phyloP scores from a whole-genome alignment of 2,329 filamentous ascomycete species.

The Ceratocystis papillata region DNA sequence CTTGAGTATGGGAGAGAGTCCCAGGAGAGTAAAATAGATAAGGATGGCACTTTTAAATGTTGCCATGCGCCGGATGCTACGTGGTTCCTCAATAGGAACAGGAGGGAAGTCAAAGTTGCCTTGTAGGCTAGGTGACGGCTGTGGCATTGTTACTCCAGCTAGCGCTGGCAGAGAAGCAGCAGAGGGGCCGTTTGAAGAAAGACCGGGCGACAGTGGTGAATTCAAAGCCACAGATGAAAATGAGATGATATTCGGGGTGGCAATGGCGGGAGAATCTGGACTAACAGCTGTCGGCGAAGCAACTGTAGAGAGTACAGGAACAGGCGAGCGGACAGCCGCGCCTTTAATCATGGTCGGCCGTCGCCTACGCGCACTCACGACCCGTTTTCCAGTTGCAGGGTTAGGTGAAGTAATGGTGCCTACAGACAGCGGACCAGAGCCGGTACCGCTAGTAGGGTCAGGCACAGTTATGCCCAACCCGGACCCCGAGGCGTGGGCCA shows the following conservation, averaged over 20 bases:
- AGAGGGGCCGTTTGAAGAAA: constrained; percentile 22
- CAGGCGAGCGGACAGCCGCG: constrained; percentile 23
- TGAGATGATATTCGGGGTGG: neutral
- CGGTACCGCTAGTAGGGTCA: neutral
- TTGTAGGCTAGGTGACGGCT: constrained; percentile 25
- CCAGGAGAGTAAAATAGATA: constrained; percentile 85
- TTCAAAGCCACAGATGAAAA: constrained; percentile 44
- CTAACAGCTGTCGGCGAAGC: constrained; percentile 38
- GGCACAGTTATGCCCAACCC: constrained; percentile 27
- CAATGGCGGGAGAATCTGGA: constrained; percentile 26
- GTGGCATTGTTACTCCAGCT: constrained; percentile 24
- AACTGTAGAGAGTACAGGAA: constrained; percentile 22
- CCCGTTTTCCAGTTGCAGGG: constrained; percentile 21
- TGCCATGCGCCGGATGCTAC: constrained; percentile 48
- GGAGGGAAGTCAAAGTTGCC: constrained; percentile 27
- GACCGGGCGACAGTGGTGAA: constrained; percentile 33
- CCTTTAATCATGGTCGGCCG: constrained; percentile 25
- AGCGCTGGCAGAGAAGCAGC: constrained; percentile 20
- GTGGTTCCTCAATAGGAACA: constrained; percentile 33
- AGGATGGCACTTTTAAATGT: constrained; percentile 87
- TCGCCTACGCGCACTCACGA: constrained; percentile 21
- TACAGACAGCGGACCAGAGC: neutral
- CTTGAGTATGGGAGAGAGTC: constrained; percentile 88
- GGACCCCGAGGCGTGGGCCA: constrained; percentile 28
- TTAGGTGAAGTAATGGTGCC: constrained; percentile 13